A percentile compares a stretch with the other conserved stretches of the same genome.
These are phyloP conservation scores for Trichoderma gracile DNA, from an alignment of 2,329 filamentous ascomycete species.

Conservation along the genomic window DNA sequence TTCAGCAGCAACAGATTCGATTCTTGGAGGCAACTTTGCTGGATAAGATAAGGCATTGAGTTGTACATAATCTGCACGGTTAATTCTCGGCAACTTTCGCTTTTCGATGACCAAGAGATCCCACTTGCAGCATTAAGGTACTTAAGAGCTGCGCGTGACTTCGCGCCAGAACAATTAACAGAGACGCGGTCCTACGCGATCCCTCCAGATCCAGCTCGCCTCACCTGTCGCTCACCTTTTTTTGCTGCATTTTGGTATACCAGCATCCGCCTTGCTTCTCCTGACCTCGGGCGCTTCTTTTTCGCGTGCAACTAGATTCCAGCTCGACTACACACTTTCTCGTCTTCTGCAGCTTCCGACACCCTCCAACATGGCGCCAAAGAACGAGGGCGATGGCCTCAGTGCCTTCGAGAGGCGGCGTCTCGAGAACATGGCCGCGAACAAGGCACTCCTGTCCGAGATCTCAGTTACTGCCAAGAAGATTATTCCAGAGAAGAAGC, in stretches of 20 bases:
- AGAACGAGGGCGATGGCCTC: slow-evolving; percentile 50
- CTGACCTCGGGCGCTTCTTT: not conserved
- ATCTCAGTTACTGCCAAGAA: slow-evolving; percentile 71
- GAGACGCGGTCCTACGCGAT: slow-evolving; percentile 23
- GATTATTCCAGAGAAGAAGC: slow-evolving; percentile 60
- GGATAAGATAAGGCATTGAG: too few relatives aligned
- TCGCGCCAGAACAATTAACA: slow-evolving; percentile 36
- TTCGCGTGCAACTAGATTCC: not conserved
- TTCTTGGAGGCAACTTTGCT: not conserved
- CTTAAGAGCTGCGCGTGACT: slow-evolving; percentile 36
- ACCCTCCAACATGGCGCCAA: slow-evolving; percentile 46
- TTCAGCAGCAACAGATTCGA: not conserved
- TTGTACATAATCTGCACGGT: not conserved
- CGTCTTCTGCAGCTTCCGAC: not conserved
- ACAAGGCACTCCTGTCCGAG: slow-evolving; percentile 77
- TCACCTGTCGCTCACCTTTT: slow-evolving; percentile 12
- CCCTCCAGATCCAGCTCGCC: not conserved
- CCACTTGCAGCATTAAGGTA: not conserved
- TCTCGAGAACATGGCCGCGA: slow-evolving; percentile 82
- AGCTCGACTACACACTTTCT: not conserved
- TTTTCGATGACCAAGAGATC: not conserved
- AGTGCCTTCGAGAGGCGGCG: slow-evolving; percentile 86
- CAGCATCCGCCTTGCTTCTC: not conserved
- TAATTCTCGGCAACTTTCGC: not conserved
- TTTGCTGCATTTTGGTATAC: not conserved